Evolutionary conservation across 805 yeast genomes (phyloP).

Genomic region (Scheffersomyces lignosus): DNA sequence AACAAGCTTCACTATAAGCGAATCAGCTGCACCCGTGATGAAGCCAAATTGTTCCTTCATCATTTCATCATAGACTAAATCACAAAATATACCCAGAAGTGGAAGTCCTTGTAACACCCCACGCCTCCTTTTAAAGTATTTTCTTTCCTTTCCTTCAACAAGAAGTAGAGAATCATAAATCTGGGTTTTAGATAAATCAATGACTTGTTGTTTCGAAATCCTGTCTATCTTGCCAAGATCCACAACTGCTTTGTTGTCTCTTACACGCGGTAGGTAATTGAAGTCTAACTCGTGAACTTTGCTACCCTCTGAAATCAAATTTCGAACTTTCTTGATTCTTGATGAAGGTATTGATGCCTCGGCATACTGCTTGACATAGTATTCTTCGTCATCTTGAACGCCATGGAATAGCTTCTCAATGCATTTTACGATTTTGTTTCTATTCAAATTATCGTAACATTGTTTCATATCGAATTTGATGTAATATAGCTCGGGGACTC

Average conservation of each 20-base stretch:
- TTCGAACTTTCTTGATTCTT: conserved; percentile 8
- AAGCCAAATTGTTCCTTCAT: conserved; percentile 38
- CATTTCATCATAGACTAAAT: conserved; percentile 65
- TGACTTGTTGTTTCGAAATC: conserved; percentile 44
- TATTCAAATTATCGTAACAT: conserved; percentile 75
- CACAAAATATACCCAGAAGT: conserved; percentile 73
- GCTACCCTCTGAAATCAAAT: conserved; percentile 12
- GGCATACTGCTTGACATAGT: conserved; percentile 18
- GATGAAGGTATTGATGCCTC: conserved; percentile 5
- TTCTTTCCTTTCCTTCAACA: conserved; percentile 34
- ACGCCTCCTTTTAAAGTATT: conserved; percentile 42
- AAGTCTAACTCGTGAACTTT: conserved; percentile 14
- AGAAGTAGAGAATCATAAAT: conserved; percentile 50
- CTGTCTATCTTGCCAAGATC: conserved; percentile 34
- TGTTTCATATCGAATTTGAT: conserved; percentile 74
- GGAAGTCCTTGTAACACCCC: conserved; percentile 89
- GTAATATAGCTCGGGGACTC: conserved; percentile 43
- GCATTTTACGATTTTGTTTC: conserved; percentile 36
- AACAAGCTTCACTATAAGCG: conserved; percentile 61
- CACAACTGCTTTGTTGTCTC: conserved; percentile 15
- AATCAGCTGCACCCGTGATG: conserved; percentile 12
- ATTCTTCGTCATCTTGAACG: conserved; percentile 17
- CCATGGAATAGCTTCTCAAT: conserved; percentile 28
- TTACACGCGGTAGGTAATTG: conserved; percentile 2
- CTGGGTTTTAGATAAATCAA: conserved; percentile 50